Conservation (phyloP, 2,329 filamentous ascomycete genomes). For the Aspergillus oerlinghausenensis region DNA sequence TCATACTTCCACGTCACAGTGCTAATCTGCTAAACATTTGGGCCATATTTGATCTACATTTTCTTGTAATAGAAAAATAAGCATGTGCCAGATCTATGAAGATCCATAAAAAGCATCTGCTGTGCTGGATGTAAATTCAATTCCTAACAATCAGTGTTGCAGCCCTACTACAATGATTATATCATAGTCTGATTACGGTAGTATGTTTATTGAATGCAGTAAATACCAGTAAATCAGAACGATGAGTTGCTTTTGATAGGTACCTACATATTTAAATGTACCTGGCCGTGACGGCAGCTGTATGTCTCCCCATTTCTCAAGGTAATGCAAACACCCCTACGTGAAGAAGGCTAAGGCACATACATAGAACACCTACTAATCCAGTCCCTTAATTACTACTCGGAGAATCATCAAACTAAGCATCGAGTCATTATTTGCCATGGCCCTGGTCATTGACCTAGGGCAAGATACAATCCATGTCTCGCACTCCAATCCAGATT, state of each 20-base stretch:
- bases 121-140: too few relatives aligned
- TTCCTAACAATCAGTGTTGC: neutral
- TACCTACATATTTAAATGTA: neutral
- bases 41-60: neutral
- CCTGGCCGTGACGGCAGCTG: neutral
- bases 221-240: neutral
- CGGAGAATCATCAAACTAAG: neutral
- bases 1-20: neutral
- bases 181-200: neutral
- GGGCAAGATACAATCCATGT: slow-evolving; percentile 11
- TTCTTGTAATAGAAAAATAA: neutral
- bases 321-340: neutral
- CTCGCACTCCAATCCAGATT: slow-evolving; percentile 5
- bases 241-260: neutral
- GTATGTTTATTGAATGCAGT: too few relatives aligned
- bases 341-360: neutral
- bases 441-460: slow-evolving; percentile 21
- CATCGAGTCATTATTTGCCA: slow-evolving; percentile 4
- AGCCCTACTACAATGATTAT: neutral
- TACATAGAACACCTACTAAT: neutral
- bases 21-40: neutral
- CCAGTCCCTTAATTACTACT: neutral
- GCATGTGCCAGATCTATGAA: neutral
- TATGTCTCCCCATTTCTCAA: neutral
- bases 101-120: neutral